Evolutionary conservation across 805 yeast species (phyloP).

Genomic region (Cyberlindnera mycetangii): DNA sequence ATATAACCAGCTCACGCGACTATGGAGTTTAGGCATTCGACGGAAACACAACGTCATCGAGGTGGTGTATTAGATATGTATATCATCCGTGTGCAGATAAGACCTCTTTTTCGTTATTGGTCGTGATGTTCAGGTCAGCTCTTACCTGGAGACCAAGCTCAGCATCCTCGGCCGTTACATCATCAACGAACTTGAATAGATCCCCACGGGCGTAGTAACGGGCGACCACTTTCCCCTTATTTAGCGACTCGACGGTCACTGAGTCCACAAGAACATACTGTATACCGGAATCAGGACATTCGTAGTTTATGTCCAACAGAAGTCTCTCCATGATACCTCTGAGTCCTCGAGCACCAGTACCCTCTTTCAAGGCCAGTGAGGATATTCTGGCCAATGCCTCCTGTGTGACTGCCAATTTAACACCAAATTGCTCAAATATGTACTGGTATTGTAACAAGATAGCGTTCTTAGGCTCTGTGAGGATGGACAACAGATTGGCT

Average conservation of each 20-base stretch:
- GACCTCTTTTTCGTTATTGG: not conserved
- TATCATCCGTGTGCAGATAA: not conserved
- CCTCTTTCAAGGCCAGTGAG: conserved; percentile 44
- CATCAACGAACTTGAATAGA: conserved; percentile 38
- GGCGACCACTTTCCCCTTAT: conserved; percentile 34
- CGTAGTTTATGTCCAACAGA: conserved; percentile 50
- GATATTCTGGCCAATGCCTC: conserved; percentile 49
- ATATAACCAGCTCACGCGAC: too few species aligned
- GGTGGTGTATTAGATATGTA: too few species aligned
- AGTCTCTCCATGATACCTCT: conserved; percentile 53
- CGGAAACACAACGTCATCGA: too few species aligned
- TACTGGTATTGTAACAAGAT: conserved; percentile 51
- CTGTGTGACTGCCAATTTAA: conserved; percentile 45
- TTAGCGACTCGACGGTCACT: conserved; percentile 40
- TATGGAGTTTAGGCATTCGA: too few species aligned
- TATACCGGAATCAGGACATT: conserved; percentile 56
- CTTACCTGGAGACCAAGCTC: conserved; percentile 35
- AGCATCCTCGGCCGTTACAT: conserved; percentile 40
- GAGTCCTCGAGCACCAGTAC: conserved; percentile 62
- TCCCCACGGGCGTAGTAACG: conserved; percentile 46
- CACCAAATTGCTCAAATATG: conserved; percentile 51
- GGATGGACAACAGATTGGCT: conserved; percentile 44
- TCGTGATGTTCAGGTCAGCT: conserved; percentile 24
- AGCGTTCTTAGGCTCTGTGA: conserved; percentile 56
- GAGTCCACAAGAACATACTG: conserved; percentile 47